A percentile compares a stretch with the other conserved stretches of the same genome.
Conservation (phyloP, 768 basidiomycete genomes). For the Tephrocybe sp. region DNA sequence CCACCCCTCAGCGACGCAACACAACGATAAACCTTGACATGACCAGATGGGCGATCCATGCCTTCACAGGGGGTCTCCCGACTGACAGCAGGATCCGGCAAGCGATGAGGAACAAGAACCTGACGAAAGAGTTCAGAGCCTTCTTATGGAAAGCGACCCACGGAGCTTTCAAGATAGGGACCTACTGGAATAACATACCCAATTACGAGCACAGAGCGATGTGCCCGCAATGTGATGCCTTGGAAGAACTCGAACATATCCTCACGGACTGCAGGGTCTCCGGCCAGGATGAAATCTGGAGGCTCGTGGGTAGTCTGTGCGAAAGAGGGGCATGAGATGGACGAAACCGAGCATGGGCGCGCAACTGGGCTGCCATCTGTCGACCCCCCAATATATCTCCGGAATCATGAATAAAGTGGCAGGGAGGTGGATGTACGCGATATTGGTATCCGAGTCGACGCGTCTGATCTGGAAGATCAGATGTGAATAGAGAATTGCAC, state of each 20-base stretch:
- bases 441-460: slow-evolving; percentile 26
- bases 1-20: neutral
- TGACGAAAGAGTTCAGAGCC: slow-evolving; percentile 3
- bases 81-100: neutral
- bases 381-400: neutral
- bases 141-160: slow-evolving; percentile 26
- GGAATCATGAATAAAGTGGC: neutral
- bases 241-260: slow-evolving; percentile 30
- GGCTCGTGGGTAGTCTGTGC: neutral
- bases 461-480: slow-evolving; percentile 31
- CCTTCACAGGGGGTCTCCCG: neutral
- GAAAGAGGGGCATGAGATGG: neutral
- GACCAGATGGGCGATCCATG: neutral
- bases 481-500: slow-evolving; percentile 23
- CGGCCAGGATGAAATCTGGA: slow-evolving; percentile 25
- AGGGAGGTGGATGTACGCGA: slow-evolving; percentile 19
- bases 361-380: slow-evolving; percentile 16
- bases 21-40: neutral
- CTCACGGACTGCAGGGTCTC: slow-evolving; percentile 22
- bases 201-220: slow-evolving; percentile 5
- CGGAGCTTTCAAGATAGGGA: slow-evolving; percentile 20
- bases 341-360: slow-evolving; percentile 12
- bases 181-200: slow-evolving; percentile 24
- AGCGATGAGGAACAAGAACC: neutral
- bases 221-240: slow-evolving; percentile 17